Evolutionary conservation across 1,284 basidiomycete species (phyloP).

Genomic region (Wolfiporia cocos): DNA sequence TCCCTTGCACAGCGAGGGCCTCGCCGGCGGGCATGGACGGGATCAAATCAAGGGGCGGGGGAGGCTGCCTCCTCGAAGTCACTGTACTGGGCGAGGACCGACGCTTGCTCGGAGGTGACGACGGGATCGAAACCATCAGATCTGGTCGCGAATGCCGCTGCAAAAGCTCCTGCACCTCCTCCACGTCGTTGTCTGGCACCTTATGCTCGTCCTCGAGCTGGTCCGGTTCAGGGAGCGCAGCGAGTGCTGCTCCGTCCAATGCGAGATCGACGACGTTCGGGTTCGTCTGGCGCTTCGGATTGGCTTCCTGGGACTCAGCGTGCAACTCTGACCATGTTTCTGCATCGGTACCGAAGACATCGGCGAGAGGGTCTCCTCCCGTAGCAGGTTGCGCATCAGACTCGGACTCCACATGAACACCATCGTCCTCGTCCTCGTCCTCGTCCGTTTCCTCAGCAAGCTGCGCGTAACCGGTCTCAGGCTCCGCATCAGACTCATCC

Average conservation of each 20-base stretch:
- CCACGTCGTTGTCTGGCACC: constrained; percentile 12
- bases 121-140: constrained; percentile 27
- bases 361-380: constrained; percentile 35
- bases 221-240: constrained; percentile 31
- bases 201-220: constrained; percentile 22
- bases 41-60: constrained; percentile 44
- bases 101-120: constrained; percentile 18
- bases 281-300: constrained; percentile 26
- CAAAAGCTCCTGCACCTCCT: constrained; percentile 22
- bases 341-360: constrained; percentile 52
- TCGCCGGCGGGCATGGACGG: constrained; percentile 15
- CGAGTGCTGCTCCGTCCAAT: constrained; percentile 43
- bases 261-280: constrained; percentile 48
- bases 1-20: constrained; percentile 12
- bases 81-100: constrained; percentile 24
- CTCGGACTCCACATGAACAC: constrained; percentile 17
- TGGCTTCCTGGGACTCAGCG: constrained; percentile 20
- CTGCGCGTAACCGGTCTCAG: constrained; percentile 26
- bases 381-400: constrained; percentile 15
- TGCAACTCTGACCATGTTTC: constrained; percentile 57
- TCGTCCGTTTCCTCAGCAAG: constrained; percentile 28
- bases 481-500: constrained; percentile 13
- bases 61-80: constrained; percentile 29
- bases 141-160: constrained; percentile 26
- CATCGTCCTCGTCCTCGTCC: constrained; percentile 14